Evolutionary conservation across 495 filamentous ascomycete species (phyloP).

Genomic region (Xylaria flabelliformis): DNA sequence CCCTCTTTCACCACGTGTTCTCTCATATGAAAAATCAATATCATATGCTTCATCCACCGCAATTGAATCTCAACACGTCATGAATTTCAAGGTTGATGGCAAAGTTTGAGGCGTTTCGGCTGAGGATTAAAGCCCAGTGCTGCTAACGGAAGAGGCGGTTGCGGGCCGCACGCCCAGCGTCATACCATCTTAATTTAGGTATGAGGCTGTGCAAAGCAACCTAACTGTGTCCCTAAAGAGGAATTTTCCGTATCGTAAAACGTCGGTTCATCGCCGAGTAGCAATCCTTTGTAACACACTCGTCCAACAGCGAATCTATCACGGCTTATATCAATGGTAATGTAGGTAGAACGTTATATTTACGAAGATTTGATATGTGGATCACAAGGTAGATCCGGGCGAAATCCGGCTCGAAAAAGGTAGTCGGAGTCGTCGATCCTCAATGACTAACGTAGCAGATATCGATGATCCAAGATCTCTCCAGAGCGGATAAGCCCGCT

Average conservation of each 20-base stretch:
- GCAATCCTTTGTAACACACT: slow-evolving; percentile 6
- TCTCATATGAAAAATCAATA: not conserved
- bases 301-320: no score
- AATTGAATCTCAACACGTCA: no score
- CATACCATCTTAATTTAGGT: not conserved
- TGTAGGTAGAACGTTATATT: not conserved
- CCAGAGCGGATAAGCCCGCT: not conserved
- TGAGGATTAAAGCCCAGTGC: not conserved
- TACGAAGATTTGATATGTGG: not conserved
- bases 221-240: not conserved
- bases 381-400: slow-evolving; percentile 7
- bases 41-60: not conserved
- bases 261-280: not conserved
- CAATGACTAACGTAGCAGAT: not conserved
- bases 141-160: not conserved
- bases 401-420: not conserved
- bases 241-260: not conserved
- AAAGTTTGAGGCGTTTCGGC: not conserved
- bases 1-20: not conserved
- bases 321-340: not conserved
- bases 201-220: slow-evolving; percentile 5
- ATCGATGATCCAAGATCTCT: no score
- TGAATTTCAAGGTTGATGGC: not conserved
- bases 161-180: not conserved
- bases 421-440: not conserved